phyloP scores from a whole-genome alignment of 257 asterid species.

The Cordia subcordata region DNA sequence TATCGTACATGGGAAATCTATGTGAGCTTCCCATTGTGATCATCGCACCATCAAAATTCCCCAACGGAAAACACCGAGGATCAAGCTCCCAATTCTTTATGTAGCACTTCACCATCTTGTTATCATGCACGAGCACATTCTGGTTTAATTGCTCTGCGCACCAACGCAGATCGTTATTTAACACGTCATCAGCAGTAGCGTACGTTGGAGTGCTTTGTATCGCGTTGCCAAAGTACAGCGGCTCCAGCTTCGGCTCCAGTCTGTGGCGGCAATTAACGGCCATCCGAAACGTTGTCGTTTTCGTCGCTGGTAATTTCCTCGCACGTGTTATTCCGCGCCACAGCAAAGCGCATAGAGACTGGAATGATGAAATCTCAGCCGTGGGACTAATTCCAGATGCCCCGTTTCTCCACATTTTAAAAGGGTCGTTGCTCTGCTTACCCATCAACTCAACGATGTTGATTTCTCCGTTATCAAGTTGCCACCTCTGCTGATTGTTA shows the following conservation, averaged over 20 bases:
- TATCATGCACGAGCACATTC: conserved; percentile 42
- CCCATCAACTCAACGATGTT: conserved; percentile 13
- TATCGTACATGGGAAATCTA: conserved; percentile 42
- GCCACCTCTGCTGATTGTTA: conserved; percentile 4
- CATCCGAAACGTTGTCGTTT: conserved; percentile 56
- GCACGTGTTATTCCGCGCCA: conserved; percentile 65
- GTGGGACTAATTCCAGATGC: conserved; percentile 1
- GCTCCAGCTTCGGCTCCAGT: conserved; percentile 49
- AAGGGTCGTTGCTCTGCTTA: conserved; percentile 12
- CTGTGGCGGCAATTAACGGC: conserved; percentile 65
- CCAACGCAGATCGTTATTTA: conserved; percentile 33
- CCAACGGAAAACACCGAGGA: neutral
- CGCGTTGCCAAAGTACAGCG: conserved; percentile 61
- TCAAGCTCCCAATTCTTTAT: conserved; percentile 40
- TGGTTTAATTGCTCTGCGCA: conserved; percentile 47
- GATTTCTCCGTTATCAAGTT: conserved; percentile 4
- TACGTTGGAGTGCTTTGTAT: conserved; percentile 61
- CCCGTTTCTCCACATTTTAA: neutral
- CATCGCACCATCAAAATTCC: neutral
- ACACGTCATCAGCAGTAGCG: conserved; percentile 41
- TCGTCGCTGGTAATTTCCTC: conserved; percentile 30
- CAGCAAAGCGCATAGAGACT: conserved; percentile 49
- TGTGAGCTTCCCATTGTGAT: conserved; percentile 40
- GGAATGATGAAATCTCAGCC: conserved; percentile 56
- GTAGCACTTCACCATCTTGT: conserved; percentile 31